Evolutionary conservation across 2,329 filamentous ascomycete species (phyloP).

Genomic region (Gyromitra esculenta): DNA sequence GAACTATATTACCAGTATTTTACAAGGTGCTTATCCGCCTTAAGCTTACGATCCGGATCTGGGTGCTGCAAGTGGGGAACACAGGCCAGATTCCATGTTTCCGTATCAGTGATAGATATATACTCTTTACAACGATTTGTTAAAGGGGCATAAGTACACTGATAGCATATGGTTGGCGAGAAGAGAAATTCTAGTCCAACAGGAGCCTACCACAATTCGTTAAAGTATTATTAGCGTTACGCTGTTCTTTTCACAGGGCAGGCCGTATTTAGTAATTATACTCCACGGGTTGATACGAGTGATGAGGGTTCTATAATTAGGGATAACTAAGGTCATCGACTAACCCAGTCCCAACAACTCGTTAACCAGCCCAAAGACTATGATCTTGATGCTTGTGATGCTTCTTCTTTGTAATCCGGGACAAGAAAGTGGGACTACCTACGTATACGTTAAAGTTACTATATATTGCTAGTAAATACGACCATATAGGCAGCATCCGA

Average conservation of each 20-base stretch:
- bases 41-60: no score
- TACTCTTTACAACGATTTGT: not conserved
- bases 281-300: not conserved
- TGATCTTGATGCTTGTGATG: no score
- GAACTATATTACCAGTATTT: no score
- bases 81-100: not conserved
- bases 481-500: no score
- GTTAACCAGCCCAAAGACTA: no score
- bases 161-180: not conserved
- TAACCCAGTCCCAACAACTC: not conserved
- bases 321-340: not conserved
- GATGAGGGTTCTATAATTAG: not conserved
- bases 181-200: not conserved
- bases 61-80: not conserved
- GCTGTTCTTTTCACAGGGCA: not conserved
- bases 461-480: no score
- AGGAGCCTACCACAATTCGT: not conserved
- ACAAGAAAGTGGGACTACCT: no score
- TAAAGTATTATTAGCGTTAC: not conserved
- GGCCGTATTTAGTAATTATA: not conserved
- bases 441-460: no score
- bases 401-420: no score
- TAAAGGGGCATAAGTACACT: not conserved
- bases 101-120: no score
- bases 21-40: no score